Evolutionary conservation across 768 basidiomycete genomes (phyloP).

Genomic region (Mycena latifolia): DNA sequence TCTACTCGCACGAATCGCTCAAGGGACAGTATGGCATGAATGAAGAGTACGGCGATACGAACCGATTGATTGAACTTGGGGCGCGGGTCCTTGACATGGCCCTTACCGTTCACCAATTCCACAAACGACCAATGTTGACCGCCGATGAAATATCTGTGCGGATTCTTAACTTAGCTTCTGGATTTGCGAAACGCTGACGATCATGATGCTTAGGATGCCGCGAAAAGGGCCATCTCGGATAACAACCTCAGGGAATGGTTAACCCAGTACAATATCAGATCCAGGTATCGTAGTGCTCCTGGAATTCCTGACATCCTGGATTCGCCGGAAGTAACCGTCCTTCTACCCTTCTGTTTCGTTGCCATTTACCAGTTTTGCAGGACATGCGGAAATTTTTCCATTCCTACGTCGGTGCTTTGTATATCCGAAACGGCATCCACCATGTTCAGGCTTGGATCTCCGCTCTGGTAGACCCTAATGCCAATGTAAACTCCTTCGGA

Average conservation of each 20-base stretch:
- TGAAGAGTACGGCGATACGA: slow-evolving; percentile 68
- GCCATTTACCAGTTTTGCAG: slow-evolving; percentile 46
- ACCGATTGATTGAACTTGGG: slow-evolving; percentile 73
- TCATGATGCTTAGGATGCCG: slow-evolving; percentile 41
- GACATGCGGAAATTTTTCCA: slow-evolving; percentile 68
- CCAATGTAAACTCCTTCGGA: slow-evolving; percentile 39
- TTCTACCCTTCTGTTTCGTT: neutral
- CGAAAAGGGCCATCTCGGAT: slow-evolving; percentile 49
- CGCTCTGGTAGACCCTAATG: slow-evolving; percentile 63
- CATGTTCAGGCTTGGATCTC: slow-evolving; percentile 70
- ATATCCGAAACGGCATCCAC: slow-evolving; percentile 64
- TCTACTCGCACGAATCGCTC: slow-evolving; percentile 65
- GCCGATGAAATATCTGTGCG: slow-evolving; percentile 60
- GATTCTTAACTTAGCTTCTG: neutral
- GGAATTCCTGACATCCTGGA: slow-evolving; percentile 50
- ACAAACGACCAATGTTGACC: slow-evolving; percentile 55
- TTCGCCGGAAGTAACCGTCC: slow-evolving; percentile 47
- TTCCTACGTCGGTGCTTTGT: slow-evolving; percentile 77
- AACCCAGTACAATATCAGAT: slow-evolving; percentile 61
- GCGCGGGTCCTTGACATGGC: slow-evolving; percentile 62
- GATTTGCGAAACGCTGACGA: no score
- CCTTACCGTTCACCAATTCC: slow-evolving; percentile 64
- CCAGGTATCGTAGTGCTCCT: slow-evolving; percentile 64
- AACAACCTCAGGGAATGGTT: slow-evolving; percentile 63
- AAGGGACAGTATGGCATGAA: slow-evolving; percentile 44